Percentiles rank a stretch among this genome's conserved stretches.
Evolutionary conservation across 169 alveolate genomes (phyloP).

Genomic region (Eimeria necatrix): DNA sequence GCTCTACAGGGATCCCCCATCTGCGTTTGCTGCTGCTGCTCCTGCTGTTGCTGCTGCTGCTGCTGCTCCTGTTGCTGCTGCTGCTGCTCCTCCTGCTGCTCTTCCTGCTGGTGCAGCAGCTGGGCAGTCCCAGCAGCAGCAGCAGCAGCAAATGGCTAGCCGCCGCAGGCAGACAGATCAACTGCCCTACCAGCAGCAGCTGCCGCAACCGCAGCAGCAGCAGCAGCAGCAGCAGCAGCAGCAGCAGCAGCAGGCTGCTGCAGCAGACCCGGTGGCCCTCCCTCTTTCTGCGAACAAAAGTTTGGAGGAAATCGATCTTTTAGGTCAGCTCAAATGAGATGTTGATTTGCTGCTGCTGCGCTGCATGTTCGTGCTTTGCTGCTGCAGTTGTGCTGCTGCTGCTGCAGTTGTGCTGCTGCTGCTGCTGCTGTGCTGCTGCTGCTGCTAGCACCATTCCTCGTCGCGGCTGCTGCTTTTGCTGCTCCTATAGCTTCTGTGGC

Average conservation of each 20-base stretch:
- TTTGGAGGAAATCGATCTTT: no score
- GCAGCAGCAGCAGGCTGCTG: slow-evolving; percentile 16
- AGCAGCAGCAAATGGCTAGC: not conserved
- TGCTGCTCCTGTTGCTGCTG: not conserved
- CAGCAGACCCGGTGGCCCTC: not conserved
- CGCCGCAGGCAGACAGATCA: no score
- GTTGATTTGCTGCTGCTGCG: not conserved
- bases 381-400: not conserved
- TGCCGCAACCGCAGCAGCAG: not conserved
- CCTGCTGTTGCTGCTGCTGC: slow-evolving; percentile 23
- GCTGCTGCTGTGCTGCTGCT: not conserved
- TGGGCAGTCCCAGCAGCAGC: not conserved
- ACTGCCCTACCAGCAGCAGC: not conserved
- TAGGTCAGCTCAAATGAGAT: not conserved
- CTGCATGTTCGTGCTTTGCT: not conserved
- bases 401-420: not conserved
- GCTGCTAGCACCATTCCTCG: not conserved
- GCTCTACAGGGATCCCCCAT: not conserved
- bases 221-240: not conserved
- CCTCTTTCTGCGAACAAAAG: no score
- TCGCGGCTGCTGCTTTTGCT: not conserved
- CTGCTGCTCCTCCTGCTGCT: slow-evolving; percentile 39
- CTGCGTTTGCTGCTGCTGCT: slow-evolving; percentile 23
- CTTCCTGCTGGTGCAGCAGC: not conserved
- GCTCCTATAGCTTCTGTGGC: not conserved